phyloP scores from a whole-genome alignment of 352 stramenopile genomes.

The Globisporangium paddicum region DNA sequence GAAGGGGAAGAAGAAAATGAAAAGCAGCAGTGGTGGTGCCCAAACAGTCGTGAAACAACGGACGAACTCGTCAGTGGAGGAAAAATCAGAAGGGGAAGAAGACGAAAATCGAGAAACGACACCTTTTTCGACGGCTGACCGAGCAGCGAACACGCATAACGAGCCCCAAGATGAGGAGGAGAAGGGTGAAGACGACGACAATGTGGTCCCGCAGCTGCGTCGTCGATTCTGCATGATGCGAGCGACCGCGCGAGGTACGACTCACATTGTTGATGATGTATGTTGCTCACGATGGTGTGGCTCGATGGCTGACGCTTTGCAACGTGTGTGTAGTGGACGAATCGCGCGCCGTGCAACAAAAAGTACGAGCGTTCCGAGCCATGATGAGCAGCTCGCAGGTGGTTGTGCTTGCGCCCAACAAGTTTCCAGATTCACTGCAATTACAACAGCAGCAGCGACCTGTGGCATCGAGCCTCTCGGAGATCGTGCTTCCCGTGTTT shows the following conservation, averaged over 20 bases:
- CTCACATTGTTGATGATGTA: too few relatives aligned
- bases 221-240: slow-evolving; percentile 32
- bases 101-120: background rate
- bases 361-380: background rate
- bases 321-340: slow-evolving; percentile 1
- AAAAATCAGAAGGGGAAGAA: background rate
- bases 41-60: background rate
- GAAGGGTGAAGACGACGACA: slow-evolving; percentile 1
- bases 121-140: background rate
- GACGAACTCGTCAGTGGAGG: background rate
- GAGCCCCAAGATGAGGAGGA: background rate
- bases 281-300: background rate
- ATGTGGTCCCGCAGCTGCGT: slow-evolving; percentile 2
- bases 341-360: slow-evolving; percentile 2
- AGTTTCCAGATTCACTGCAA: slow-evolving; percentile 4
- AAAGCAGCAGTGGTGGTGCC: background rate
- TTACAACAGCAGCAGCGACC: background rate
- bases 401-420: slow-evolving; percentile 8
- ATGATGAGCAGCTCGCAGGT: background rate
- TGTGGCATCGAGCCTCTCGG: background rate
- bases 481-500: slow-evolving; percentile 3
- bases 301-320: background rate
- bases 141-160: background rate
- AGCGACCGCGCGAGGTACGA: slow-evolving; percentile 23
- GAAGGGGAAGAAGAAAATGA: background rate